These are phyloP conservation scores for Microsporum ferrugineum DNA, from an alignment of 2,329 filamentous ascomycete species.

Conservation along the genomic window DNA sequence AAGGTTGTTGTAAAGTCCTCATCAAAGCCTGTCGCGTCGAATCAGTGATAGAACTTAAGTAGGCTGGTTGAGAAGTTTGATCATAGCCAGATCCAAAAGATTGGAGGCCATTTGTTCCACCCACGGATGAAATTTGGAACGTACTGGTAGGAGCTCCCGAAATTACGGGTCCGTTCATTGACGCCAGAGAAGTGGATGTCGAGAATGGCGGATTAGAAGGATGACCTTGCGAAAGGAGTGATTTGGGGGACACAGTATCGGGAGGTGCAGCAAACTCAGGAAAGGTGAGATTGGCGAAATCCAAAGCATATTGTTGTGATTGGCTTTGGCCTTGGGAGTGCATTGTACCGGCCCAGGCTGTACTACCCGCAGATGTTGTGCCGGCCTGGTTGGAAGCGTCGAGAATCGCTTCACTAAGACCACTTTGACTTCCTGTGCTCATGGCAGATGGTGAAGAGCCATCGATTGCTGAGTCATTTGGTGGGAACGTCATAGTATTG, in stretches of 20 bases:
- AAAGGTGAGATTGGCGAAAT: constrained; percentile 52
- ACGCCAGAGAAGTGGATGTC: constrained; percentile 63
- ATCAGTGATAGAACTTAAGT: constrained; percentile 56
- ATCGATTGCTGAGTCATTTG: constrained; percentile 71
- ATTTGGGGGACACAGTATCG: constrained; percentile 66
- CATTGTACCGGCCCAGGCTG: constrained; percentile 58
- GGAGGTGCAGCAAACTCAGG: constrained; percentile 61
- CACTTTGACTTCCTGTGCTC: constrained; percentile 85
- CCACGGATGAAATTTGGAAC: constrained; percentile 21
- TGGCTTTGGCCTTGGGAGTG: constrained; percentile 58
- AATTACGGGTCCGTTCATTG: constrained; percentile 61
- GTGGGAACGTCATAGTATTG: constrained; percentile 58
- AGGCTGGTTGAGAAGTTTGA: constrained; percentile 18
- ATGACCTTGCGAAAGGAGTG: constrained; percentile 56
- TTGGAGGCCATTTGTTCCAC: not conserved
- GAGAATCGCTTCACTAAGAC: constrained; percentile 80
- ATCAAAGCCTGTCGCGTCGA: constrained; percentile 53
- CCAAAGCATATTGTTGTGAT: constrained; percentile 58
- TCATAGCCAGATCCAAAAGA: not conserved
- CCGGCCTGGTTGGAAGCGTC: constrained; percentile 59
- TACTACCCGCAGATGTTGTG: constrained; percentile 38
- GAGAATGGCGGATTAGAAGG: constrained; percentile 64
- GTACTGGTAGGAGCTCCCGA: constrained; percentile 49
- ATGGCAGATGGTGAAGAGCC: constrained; percentile 92
- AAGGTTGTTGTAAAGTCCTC: constrained; percentile 48